These are phyloP conservation scores for Kuraishia molischiana DNA, from an alignment of 805 yeast species.

Conservation along the genomic window DNA sequence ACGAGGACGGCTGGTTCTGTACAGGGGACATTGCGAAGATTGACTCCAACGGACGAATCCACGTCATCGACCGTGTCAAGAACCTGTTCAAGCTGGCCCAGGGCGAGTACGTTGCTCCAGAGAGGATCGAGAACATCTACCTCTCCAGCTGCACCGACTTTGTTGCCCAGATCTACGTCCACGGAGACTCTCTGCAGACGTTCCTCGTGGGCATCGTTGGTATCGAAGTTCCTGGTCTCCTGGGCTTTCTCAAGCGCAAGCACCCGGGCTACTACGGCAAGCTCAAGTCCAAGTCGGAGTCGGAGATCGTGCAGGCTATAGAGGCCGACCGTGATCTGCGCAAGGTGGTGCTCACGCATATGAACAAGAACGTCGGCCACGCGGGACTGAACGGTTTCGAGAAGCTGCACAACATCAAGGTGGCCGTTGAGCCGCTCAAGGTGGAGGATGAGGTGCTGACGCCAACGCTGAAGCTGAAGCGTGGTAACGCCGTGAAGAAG, in stretches of 20 bases:
- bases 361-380: slow-evolving; percentile 26
- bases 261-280: slow-evolving; percentile 3
- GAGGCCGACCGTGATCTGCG: slow-evolving; percentile 14
- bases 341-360: slow-evolving; percentile 20
- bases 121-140: slow-evolving; percentile 60
- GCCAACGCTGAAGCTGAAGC: slow-evolving; percentile 50
- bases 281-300: slow-evolving; percentile 12
- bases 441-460: slow-evolving; percentile 56
- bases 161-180: slow-evolving; percentile 45
- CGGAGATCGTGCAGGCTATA: slow-evolving; percentile 14
- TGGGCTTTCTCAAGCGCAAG: background rate
- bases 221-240: slow-evolving; percentile 31
- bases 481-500: slow-evolving; percentile 5
- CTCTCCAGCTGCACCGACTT: slow-evolving; percentile 37
- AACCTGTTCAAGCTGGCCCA: slow-evolving; percentile 66
- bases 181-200: slow-evolving; percentile 52
- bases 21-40: slow-evolving; percentile 57
- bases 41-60: slow-evolving; percentile 41
- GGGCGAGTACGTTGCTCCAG: slow-evolving; percentile 69
- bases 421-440: slow-evolving; percentile 50
- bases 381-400: slow-evolving; percentile 52
- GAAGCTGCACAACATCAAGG: slow-evolving; percentile 41
- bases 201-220: slow-evolving; percentile 56
- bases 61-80: slow-evolving; percentile 65
- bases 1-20: slow-evolving; percentile 47